Conservation (phyloP, 805 yeast species). For the Yarrowia porcina region DNA sequence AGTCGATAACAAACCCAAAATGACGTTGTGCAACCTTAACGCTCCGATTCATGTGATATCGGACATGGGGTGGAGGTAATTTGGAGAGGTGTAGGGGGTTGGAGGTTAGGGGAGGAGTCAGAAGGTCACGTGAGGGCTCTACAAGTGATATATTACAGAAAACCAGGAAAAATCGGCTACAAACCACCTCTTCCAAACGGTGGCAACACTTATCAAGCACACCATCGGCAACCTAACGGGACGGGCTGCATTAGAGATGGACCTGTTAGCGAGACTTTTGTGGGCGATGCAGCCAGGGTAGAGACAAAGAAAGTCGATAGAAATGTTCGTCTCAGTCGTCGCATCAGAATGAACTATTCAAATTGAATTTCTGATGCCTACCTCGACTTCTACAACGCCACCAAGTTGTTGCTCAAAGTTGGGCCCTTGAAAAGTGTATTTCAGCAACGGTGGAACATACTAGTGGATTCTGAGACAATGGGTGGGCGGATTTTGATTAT, state of each 20-base stretch:
- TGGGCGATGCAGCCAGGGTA: background rate
- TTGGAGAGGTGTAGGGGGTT: no score
- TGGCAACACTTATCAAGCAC: background rate
- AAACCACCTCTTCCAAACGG: background rate
- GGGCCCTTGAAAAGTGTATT: background rate
- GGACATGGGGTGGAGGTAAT: no score
- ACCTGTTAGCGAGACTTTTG: no score
- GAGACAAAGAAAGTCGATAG: background rate
- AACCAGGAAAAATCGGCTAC: no score
- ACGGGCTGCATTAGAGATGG: background rate
- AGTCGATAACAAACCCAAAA: conserved; percentile 16
- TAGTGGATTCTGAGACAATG: background rate
- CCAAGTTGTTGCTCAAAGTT: background rate
- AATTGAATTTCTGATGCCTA: background rate
- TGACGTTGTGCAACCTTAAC: background rate
- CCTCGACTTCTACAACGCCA: background rate
- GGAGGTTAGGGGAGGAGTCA: no score
- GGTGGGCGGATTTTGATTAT: no score
- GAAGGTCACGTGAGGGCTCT: no score
- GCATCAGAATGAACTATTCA: background rate
- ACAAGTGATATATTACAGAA: no score
- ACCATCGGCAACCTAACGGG: conserved; percentile 1
- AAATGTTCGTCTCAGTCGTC: background rate
- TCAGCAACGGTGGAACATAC: background rate
- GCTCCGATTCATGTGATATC: conserved; percentile 12